Base-by-base conservation (phyloP, 371 early-diverging fungal species). In the Apophysomyces sp. region DNA sequence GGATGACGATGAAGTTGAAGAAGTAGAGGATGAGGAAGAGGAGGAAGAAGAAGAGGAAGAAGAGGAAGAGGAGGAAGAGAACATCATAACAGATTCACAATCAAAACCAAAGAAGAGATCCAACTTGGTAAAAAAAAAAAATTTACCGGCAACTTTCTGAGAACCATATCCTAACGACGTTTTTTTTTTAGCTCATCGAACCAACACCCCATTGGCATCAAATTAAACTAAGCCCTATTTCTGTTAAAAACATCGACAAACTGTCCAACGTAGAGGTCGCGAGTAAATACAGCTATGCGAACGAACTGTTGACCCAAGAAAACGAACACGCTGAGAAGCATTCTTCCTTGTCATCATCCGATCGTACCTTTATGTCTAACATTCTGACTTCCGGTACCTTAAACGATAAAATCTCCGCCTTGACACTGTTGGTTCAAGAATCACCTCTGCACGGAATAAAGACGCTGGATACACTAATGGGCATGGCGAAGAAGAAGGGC, bases 341-440 rank as follows among this genome's bases (percentile, higher is more conserved):
- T 55, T 77, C 80, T 2, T 65, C 61, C 18, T 69, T 89, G 18
- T 84, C 88, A 4, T 78, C 88, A 4, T 87, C 93, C 34, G 96
- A 98, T 78, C 83, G 85, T 61, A 85, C 86, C 55, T 97, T 97
- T 73, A 84, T 96, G 34, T 77, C 89, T 36, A 93, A 93, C 56
- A 90, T 98, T 44, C 74, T 98, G 72, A 72, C 86, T 44, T 91
- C 93, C 30, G 98, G 98, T 77, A 97, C 98, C 13, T 74, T 93
- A 55, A 89, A 86, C 62, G 98, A 98, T 85, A 90, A 92, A 58
- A 87, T 97, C 13, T 94, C 95, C 18, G 98, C 98, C 6, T 71
- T 98, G 62, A 95, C 96, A 0, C 81, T 98, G 60, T 76, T 94
- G 57, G 82, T 97, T 27, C 95, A 95, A 71, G 94, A 93, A 65